A percentile compares a stretch with the other conserved stretches of the same genome.
phyloP scores from a whole-genome alignment of 208 protist genomes.

The Novymonas esmeraldas region DNA sequence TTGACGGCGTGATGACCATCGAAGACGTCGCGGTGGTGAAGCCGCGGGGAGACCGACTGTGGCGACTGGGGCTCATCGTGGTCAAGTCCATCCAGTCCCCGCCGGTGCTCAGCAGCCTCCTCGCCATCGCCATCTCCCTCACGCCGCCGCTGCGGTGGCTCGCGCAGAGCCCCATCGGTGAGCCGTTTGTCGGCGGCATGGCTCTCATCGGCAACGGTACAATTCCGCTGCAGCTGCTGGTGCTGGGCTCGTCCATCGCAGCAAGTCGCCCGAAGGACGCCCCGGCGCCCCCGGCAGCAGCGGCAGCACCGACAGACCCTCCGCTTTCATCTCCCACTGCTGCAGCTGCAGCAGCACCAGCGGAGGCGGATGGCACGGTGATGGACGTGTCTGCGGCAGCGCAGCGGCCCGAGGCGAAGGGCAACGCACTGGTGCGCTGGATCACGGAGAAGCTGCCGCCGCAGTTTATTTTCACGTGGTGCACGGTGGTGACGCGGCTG shows the following conservation, averaged over 20 bases:
- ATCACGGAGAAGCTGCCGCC: constrained; percentile 20
- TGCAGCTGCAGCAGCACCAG: neutral
- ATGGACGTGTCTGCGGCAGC: constrained; percentile 11
- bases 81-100: constrained; percentile 42
- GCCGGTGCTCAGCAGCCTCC: constrained; percentile 47
- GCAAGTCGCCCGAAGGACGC: constrained; percentile 22
- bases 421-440: constrained; percentile 10
- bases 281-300: neutral
- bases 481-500: constrained; percentile 53
- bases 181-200: constrained; percentile 58
- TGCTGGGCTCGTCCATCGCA: constrained; percentile 57
- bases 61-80: constrained; percentile 17
- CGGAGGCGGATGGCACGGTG: constrained; percentile 5
- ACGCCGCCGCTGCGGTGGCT: constrained; percentile 70
- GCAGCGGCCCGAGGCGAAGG: neutral
- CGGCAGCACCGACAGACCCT: neutral
- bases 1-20: constrained; percentile 16
- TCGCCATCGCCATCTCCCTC: constrained; percentile 64
- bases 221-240: constrained; percentile 68
- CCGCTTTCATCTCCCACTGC: neutral
- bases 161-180: constrained; percentile 37
- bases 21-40: constrained; percentile 6
- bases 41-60: neutral
- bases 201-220: constrained; percentile 51
- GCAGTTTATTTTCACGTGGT: constrained; percentile 39